Evolutionary conservation across 2,329 filamentous ascomycete genomes (phyloP).

Genomic region (Monosporascus sp.): DNA sequence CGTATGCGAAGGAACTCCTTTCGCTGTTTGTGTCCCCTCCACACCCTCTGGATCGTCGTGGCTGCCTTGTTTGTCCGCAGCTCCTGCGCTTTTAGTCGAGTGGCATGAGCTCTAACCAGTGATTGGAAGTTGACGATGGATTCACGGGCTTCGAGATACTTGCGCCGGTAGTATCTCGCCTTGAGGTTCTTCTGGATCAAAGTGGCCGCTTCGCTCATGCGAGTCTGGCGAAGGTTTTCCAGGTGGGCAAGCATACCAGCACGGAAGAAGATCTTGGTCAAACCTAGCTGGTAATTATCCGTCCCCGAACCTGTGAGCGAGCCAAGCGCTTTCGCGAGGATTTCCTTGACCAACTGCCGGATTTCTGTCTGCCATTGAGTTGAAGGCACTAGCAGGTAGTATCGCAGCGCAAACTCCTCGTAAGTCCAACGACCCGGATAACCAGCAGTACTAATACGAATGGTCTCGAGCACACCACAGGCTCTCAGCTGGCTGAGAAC

Average conservation of each 20-base stretch:
- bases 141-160: slow-evolving; percentile 80
- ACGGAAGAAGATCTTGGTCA: slow-evolving; percentile 99
- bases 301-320: slow-evolving; percentile 66
- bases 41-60: slow-evolving; percentile 90
- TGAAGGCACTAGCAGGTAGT: slow-evolving; percentile 96
- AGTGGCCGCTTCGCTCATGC: slow-evolving; percentile 88
- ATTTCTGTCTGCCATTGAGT: slow-evolving; percentile 90
- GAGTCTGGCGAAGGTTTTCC: slow-evolving; percentile 85
- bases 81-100: slow-evolving; percentile 73
- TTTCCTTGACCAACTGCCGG: slow-evolving; percentile 87
- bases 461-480: slow-evolving; percentile 97
- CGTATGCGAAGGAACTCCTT: slow-evolving; percentile 75
- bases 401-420: slow-evolving; percentile 93
- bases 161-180: slow-evolving; percentile 90
- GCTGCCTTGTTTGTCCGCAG: slow-evolving; percentile 79
- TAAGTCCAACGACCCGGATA: slow-evolving; percentile 99
- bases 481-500: slow-evolving; percentile 94
- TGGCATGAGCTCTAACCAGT: slow-evolving; percentile 69
- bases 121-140: slow-evolving; percentile 79
- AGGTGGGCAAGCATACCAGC: slow-evolving; percentile 98
- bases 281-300: slow-evolving; percentile 95
- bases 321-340: slow-evolving; percentile 82
- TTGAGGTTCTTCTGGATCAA: slow-evolving; percentile 98
- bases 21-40: slow-evolving; percentile 87
- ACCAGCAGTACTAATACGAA: slow-evolving; percentile 93